phyloP scores from a whole-genome alignment of 2,329 filamentous ascomycete genomes.

The Lasiodiplodia citricola region DNA sequence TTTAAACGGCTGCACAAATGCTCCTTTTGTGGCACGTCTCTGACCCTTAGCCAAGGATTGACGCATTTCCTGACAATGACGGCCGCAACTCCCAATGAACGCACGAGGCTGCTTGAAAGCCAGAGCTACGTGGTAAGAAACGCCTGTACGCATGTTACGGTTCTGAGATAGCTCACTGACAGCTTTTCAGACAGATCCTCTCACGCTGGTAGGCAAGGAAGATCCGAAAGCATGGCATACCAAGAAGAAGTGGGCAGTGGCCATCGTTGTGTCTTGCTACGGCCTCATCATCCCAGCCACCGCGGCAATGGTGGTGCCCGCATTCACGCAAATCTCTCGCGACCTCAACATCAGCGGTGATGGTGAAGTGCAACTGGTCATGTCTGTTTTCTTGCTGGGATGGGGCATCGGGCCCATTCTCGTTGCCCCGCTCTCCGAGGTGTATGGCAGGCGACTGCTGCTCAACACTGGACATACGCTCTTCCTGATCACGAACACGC shows the following conservation, averaged over 20 bases:
- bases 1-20: too few relatives aligned
- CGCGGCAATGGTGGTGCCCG: neutral
- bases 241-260: neutral
- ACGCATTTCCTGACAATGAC: neutral
- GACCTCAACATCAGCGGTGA: neutral
- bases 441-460: constrained; percentile 36
- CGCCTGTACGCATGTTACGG: neutral
- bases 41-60: neutral
- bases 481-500: constrained; percentile 35
- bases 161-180: neutral
- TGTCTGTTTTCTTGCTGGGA: constrained; percentile 38
- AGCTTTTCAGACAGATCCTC: neutral
- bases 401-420: constrained; percentile 37
- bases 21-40: neutral
- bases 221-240: constrained; percentile 4
- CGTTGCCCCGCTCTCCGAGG: constrained; percentile 38
- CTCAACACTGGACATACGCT: constrained; percentile 44
- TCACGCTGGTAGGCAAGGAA: neutral
- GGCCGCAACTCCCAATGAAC: neutral
- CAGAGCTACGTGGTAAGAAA: neutral
- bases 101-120: neutral
- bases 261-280: neutral
- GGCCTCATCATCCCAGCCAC: neutral
- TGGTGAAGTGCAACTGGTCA: constrained; percentile 28
- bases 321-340: neutral